These are phyloP conservation scores for Wallacemonas sp. DNA, from an alignment of 208 protist species.

Conservation along the genomic window DNA sequence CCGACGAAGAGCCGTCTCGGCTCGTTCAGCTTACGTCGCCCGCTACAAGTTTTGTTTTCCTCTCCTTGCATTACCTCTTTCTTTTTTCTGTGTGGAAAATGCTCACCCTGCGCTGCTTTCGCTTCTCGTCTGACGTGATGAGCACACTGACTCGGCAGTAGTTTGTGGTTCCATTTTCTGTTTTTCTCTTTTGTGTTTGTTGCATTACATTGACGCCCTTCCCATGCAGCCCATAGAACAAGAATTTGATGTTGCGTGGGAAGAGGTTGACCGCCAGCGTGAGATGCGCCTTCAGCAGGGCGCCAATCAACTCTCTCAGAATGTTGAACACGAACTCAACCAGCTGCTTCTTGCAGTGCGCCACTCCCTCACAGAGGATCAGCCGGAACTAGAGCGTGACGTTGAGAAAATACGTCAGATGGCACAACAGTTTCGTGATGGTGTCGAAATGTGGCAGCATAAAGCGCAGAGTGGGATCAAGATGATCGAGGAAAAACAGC, in stretches of 20 bases:
- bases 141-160: too few species aligned
- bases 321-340: slow-evolving; percentile 51
- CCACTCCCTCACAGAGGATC: slow-evolving; percentile 42
- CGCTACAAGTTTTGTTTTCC: too few species aligned
- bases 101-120: too few species aligned
- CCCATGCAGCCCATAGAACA: slow-evolving; percentile 16
- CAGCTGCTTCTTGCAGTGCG: slow-evolving; percentile 35
- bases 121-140: too few species aligned
- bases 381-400: slow-evolving; percentile 58
- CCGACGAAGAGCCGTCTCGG: too few species aligned
- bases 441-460: slow-evolving; percentile 75
- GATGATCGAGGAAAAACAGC: slow-evolving; percentile 79
- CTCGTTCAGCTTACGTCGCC: too few species aligned
- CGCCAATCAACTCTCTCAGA: slow-evolving; percentile 25
- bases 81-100: too few species aligned
- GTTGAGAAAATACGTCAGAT: slow-evolving; percentile 63
- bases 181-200: slow-evolving; percentile 20
- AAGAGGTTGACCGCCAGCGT: slow-evolving; percentile 47
- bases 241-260: slow-evolving; percentile 43
- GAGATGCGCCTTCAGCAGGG: slow-evolving; percentile 31
- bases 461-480: slow-evolving; percentile 73
- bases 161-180: slow-evolving; percentile 21
- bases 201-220: too few species aligned
- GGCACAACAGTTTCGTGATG: slow-evolving; percentile 66
- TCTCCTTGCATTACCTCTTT: too few species aligned